Percentiles rank a stretch among this genome's conserved stretches.
Conservation (phyloP, 176 grass and related monocot species). For the Pontederia crassipes region DNA sequence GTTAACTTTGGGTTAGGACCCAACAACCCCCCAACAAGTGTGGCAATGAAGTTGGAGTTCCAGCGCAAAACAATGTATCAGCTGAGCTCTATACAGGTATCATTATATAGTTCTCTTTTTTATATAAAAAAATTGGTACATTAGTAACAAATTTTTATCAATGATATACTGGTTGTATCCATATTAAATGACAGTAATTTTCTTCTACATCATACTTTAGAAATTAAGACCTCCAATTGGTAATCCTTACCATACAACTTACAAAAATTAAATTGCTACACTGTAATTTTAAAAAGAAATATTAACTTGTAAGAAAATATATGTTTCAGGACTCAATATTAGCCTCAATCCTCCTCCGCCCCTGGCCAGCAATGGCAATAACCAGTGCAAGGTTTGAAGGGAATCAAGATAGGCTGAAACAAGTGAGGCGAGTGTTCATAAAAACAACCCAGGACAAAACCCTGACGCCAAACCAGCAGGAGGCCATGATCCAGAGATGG, state of each 20-base stretch:
- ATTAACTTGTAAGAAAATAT: not conserved
- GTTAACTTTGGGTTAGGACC: slow-evolving; percentile 18
- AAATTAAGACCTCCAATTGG: too few relatives aligned
- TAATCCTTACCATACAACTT: too few relatives aligned
- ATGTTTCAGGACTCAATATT: slow-evolving; percentile 29
- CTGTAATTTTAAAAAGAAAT: not conserved
- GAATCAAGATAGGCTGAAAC: not conserved
- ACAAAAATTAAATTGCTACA: not conserved
- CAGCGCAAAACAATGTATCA: slow-evolving; percentile 24
- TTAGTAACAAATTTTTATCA: not conserved
- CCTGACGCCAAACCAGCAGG: slow-evolving; percentile 37
- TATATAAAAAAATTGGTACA: not conserved
- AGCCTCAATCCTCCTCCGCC: slow-evolving; percentile 36
- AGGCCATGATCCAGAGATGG: slow-evolving; percentile 41
- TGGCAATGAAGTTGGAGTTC: slow-evolving; percentile 22
- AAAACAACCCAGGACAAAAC: slow-evolving; percentile 29
- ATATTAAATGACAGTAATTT: too few relatives aligned
- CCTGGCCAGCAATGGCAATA: slow-evolving; percentile 16
- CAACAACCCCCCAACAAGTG: slow-evolving; percentile 21
- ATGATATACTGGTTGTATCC: too few relatives aligned
- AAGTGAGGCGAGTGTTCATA: slow-evolving; percentile 24
- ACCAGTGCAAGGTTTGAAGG: slow-evolving; percentile 6
- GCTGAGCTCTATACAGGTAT: slow-evolving; percentile 31
- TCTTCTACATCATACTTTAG: too few relatives aligned
- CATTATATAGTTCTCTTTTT: not conserved